Evolutionary conservation across 2,329 filamentous ascomycete species (phyloP).

Genomic region (Aspergillus hiratsukae): DNA sequence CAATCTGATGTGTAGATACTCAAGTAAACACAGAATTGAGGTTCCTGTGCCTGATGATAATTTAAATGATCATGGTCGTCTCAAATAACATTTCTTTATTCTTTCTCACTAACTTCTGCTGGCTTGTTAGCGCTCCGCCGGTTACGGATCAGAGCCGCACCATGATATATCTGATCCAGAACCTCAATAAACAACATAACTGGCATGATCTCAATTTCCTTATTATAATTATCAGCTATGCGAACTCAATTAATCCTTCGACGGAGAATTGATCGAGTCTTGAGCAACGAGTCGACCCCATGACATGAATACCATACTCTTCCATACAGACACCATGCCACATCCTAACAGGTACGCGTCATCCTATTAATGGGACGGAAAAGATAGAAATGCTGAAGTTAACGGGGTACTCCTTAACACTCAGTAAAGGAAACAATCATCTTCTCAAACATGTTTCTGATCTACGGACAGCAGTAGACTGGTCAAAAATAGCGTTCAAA

Average conservation of each 20-base stretch:
- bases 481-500: slow-evolving; percentile 32
- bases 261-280: background rate
- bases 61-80: background rate
- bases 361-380: background rate
- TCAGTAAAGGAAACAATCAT: background rate
- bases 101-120: background rate
- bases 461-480: slow-evolving; percentile 1
- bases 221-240: background rate
- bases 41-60: background rate
- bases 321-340: background rate
- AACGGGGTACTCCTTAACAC: background rate
- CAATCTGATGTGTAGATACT: slow-evolving; percentile 1
- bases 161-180: background rate
- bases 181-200: background rate
- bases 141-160: slow-evolving; percentile 6
- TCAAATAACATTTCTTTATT: background rate
- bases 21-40: background rate
- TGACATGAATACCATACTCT: background rate
- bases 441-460: background rate
- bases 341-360: background rate
- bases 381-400: background rate
- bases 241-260: background rate
- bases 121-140: slow-evolving; percentile 5
- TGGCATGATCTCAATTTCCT: background rate
- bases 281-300: background rate